phyloP scores from a whole-genome alignment of 495 filamentous ascomycete species.

The Aspergillus taichungensis region DNA sequence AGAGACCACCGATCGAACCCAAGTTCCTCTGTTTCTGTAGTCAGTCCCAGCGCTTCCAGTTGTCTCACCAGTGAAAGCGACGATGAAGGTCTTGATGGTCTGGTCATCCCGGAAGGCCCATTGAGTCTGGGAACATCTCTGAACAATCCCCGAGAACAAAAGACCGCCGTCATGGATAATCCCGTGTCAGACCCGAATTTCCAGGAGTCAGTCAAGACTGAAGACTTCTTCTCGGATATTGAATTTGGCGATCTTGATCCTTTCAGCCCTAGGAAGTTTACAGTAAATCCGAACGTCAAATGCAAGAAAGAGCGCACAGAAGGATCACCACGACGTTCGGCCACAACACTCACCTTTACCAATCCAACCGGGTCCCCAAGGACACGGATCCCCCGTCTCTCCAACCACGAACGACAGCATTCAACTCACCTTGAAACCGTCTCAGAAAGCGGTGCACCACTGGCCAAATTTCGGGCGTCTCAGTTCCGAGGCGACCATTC shows the following conservation, averaged over 20 bases:
- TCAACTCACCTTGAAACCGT: conserved; percentile 81
- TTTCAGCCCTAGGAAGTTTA: conserved; percentile 69
- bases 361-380: conserved; percentile 46
- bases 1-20: conserved; percentile 67
- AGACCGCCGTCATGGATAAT: conserved; percentile 29
- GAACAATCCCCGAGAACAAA: conserved; percentile 54
- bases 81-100: conserved; percentile 79
- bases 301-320: conserved; percentile 59
- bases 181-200: conserved; percentile 21
- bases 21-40: conserved; percentile 76
- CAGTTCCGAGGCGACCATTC: conserved; percentile 55
- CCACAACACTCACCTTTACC: conserved; percentile 84
- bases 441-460: conserved; percentile 76
- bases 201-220: conserved; percentile 40
- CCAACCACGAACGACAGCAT: conserved; percentile 53
- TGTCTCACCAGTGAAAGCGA: conserved; percentile 90
- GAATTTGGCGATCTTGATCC: conserved; percentile 78
- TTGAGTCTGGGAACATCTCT: conserved; percentile 71
- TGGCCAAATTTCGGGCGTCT: conserved; percentile 48
- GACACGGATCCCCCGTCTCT: conserved; percentile 55
- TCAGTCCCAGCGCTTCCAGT: conserved; percentile 87
- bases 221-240: conserved; percentile 81
- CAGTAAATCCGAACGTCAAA: conserved; percentile 89
- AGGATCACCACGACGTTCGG: conserved; percentile 63
- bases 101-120: conserved; percentile 74